Evolutionary conservation across 352 stramenopile species (phyloP).

Genomic region (Phytopythium boreale): DNA sequence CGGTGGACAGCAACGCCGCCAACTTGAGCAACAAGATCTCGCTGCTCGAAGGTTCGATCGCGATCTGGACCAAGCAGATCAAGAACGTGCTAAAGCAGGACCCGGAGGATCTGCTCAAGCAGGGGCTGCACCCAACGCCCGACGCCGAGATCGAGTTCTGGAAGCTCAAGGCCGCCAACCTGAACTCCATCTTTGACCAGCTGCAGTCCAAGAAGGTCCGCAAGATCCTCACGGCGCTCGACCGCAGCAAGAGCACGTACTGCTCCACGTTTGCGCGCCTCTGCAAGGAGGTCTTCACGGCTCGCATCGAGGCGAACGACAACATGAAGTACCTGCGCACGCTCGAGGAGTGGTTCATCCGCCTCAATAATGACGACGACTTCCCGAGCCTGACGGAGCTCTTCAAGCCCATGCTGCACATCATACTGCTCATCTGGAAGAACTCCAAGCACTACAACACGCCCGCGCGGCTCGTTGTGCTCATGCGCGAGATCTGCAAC

Average conservation of each 20-base stretch:
- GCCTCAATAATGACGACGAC: constrained; percentile 94
- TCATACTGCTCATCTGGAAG: constrained; percentile 99
- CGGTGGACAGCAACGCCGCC: constrained; percentile 79
- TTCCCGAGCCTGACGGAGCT: constrained; percentile 90
- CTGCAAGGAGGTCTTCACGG: constrained; percentile 97
- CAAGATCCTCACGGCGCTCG: constrained; percentile 93
- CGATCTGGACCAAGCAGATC: constrained; percentile 99
- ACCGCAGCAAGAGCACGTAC: constrained; percentile 96
- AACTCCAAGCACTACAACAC: constrained; percentile 99
- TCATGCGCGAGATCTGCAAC: constrained; percentile 99
- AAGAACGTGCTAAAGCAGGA: constrained; percentile 98
- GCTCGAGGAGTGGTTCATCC: constrained; percentile 96
- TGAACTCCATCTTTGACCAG: constrained; percentile 96
- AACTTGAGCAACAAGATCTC: constrained; percentile 93
- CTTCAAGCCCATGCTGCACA: constrained; percentile 99
- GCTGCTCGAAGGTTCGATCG: constrained; percentile 96
- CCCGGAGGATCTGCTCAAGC: constrained; percentile 94
- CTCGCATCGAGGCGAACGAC: constrained; percentile 96
- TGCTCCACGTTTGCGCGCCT: constrained; percentile 95
- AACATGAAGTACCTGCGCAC: constrained; percentile 98
- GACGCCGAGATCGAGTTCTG: constrained; percentile 98
- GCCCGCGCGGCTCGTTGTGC: constrained; percentile 92
- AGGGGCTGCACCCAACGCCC: constrained; percentile 95
- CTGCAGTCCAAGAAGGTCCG: constrained; percentile 92
- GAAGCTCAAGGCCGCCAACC: constrained; percentile 95